A percentile compares a stretch with the other conserved stretches of the same genome.
Evolutionary conservation across 2,329 filamentous ascomycete species (phyloP).

Genomic region (Venturia aucupariae): DNA sequence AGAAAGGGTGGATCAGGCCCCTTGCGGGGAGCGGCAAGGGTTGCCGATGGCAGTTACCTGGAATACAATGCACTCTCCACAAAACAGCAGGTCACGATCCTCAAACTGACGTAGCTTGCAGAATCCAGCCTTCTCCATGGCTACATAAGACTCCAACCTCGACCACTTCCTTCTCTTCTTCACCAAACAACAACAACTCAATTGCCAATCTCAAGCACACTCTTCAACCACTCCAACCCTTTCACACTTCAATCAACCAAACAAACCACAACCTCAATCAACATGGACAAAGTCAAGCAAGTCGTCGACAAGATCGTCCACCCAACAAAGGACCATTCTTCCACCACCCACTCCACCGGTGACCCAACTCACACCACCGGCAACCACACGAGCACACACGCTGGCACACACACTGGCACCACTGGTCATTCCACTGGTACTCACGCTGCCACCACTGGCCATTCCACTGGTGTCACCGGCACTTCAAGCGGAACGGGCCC

Average conservation of each 20-base stretch:
- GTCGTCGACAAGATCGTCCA: conserved; percentile 14
- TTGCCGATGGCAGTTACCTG: not conserved
- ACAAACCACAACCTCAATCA: not conserved
- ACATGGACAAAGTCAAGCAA: conserved; percentile 14
- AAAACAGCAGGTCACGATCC: not conserved
- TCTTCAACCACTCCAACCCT: not conserved
- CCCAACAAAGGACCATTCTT: conserved; percentile 11
- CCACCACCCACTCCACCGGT: not conserved
- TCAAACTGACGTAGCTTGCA: not conserved
- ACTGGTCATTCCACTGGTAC: not conserved
- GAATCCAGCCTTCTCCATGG: not conserved
- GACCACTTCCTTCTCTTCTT: not conserved
- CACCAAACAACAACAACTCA: not conserved
- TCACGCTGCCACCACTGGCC: too few relatives aligned
- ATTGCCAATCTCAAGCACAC: not conserved
- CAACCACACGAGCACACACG: not conserved
- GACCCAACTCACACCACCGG: not conserved
- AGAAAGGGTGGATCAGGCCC: not conserved
- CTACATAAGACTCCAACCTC: not conserved
- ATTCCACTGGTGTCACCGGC: not conserved
- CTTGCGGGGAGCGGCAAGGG: not conserved
- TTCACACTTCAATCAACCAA: conserved; percentile 1
- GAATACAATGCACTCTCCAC: not conserved
- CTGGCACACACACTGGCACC: not conserved
- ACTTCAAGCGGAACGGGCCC: conserved; percentile 21